Conservation (phyloP, 176 grass and related monocot genomes). For the Ensete ventricosum region DNA sequence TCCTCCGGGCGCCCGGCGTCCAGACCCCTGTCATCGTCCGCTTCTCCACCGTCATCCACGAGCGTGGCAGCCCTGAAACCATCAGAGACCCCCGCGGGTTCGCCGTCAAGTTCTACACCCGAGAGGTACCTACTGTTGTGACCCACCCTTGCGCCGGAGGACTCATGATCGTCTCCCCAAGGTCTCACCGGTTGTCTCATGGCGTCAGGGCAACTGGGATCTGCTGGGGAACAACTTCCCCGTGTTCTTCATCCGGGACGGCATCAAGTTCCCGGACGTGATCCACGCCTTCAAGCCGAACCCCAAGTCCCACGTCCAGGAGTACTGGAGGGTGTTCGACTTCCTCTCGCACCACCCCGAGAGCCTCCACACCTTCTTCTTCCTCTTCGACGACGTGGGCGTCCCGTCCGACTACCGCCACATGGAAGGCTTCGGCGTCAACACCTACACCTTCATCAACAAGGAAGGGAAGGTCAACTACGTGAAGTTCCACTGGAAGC, state of each 20-base stretch:
- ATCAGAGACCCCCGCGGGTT: slow-evolving; percentile 89
- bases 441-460: slow-evolving; percentile 82
- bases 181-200: too few species aligned
- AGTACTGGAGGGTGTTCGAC: slow-evolving; percentile 87
- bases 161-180: too few species aligned
- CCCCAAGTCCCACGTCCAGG: slow-evolving; percentile 65
- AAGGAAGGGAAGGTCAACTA: slow-evolving; percentile 37
- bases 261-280: slow-evolving; percentile 87
- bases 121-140: slow-evolving; percentile 27
- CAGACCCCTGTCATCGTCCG: slow-evolving; percentile 62
- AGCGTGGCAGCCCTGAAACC: slow-evolving; percentile 73
- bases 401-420: slow-evolving; percentile 73
- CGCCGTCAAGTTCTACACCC: slow-evolving; percentile 92
- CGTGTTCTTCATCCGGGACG: slow-evolving; percentile 92
- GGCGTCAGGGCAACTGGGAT: slow-evolving; percentile 73
- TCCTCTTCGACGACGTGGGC: slow-evolving; percentile 91
- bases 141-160: too few species aligned
- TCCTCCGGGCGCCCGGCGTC: slow-evolving; percentile 51
- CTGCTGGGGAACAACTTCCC: slow-evolving; percentile 91
- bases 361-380: slow-evolving; percentile 95
- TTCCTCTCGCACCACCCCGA: slow-evolving; percentile 68
- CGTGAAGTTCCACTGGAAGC: slow-evolving; percentile 92
- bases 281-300: slow-evolving; percentile 95
- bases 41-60: slow-evolving; percentile 93
- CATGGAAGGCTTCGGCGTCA: slow-evolving; percentile 86